Evolutionary conservation across 2,329 filamentous ascomycete species (phyloP), one percentile per base, ranked within the genome.

Genomic region (Aspergillus tubingensis): DNA sequence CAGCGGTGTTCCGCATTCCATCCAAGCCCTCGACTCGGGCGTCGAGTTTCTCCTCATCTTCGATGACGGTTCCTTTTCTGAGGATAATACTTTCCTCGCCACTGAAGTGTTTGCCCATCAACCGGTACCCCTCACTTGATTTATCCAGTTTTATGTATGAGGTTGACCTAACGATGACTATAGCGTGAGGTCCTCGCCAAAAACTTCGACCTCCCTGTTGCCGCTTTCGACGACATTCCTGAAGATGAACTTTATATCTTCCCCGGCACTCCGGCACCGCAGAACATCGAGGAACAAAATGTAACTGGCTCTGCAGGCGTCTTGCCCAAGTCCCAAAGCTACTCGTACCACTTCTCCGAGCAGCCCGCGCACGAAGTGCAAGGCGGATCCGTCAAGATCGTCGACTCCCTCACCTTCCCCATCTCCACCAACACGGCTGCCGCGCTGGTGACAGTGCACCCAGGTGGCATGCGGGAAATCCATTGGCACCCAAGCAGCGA

Each of bases 401-500:
- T 89, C 5, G 90, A 93, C 73, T 89, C 88, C n/a, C 83, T 80
- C 30, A 91, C 90, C 75, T 93, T 94, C 72, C 86, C 86, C 30
- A 83, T 92, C 62, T 90, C 89, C 49, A 87, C 85, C 74, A 90
- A 87, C 0, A 84, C 92, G 19, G 88, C 90, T 0, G 89, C 90
- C 0, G 90, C 89, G 1, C 84, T 92, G 68, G 83, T 91, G 17
- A 84, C 84, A 39, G 90, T 93, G 62, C 80, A 89, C 64, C 89
- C 90, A 0, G 88, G 88, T 13, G 88, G 88, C 0, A 80, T 92
- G 71, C 84, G 90, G 8, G 90, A 92, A 77, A 91, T 93, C 82
- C 90, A 93, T 79, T 93, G 90, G 90, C 90, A 93, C 70, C 89
- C 89, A 0, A 87, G 86, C 48, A 89, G 89, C 11, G 90, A 92